phyloP scores from a whole-genome alignment of 2,329 filamentous ascomycete species.

The Monosporascus ibericus region DNA sequence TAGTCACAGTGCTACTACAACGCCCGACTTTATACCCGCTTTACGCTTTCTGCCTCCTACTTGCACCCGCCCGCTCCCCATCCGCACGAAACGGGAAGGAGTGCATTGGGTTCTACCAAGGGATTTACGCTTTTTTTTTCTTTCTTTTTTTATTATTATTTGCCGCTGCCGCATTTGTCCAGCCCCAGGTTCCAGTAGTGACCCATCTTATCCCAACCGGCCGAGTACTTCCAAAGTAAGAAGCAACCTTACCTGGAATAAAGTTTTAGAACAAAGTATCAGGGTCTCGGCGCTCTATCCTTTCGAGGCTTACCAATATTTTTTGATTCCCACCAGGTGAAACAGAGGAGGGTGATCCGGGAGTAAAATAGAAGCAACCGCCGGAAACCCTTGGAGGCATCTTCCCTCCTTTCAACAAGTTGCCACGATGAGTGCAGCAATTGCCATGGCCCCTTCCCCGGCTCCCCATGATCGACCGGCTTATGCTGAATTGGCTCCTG shows the following conservation, averaged over 20 bases:
- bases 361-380: too few relatives aligned
- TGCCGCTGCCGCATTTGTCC: not conserved
- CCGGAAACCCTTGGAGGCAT: not conserved
- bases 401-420: not conserved
- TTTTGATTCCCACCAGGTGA: not conserved
- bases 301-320: not conserved
- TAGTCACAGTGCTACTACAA: not conserved
- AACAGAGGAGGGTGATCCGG: not conserved
- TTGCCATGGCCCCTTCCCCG: constrained; percentile 63
- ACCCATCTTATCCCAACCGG: not conserved
- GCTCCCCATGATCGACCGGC: constrained; percentile 58
- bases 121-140: not conserved
- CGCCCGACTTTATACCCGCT: not conserved
- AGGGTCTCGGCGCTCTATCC: not conserved
- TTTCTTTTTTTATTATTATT: too few relatives aligned
- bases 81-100: not conserved
- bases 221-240: not conserved
- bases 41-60: not conserved
- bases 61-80: not conserved
- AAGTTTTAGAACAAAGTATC: not conserved
- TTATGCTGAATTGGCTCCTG: constrained; percentile 45
- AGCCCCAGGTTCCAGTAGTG: not conserved
- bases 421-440: constrained; percentile 58
- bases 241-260: not conserved
- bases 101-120: not conserved